Base-by-base conservation (phyloP, 148 eudicot genomes). In the Suaeda aralocaspica region DNA sequence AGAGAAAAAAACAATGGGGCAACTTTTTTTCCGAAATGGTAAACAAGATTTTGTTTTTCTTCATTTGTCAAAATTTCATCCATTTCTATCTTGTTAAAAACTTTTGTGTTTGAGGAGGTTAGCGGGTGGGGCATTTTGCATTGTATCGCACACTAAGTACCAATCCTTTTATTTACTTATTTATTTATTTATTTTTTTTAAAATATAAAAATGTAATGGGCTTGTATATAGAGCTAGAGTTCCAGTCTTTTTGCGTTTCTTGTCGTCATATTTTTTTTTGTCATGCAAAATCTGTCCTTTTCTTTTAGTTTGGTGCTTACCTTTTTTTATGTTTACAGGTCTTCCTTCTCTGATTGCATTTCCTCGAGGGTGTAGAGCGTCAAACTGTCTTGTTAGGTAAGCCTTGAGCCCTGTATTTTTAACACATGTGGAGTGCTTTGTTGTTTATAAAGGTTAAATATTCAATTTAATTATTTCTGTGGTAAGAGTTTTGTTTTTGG, bases 1-100 rank as follows among this genome's bases (percentile, higher is more conserved):
- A 4, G 96, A 93, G 82, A 90, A 82, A 87, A 90, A 78, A 81
- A 66, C 85, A 74, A 87, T 80, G 33, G 98, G 98, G 49, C 88
- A 71, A 72, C 89, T 82, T 66, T 88, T 75, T 71, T 93, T 87
- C 71, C 80, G 89, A 73, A 85, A 78, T 71, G 98, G 98, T 88
- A 76, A 73, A 64, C 57, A 59, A 29, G 14, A 7, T 19, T 24
- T 24, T 18, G 6, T 19, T 24, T 24, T 18, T 50, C 51, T 14
- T 67, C 36, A 56, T 46, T 39, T 73, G 62, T 51, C 53, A 16
- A 46, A 3, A 16, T 49, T 18, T 19, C 48, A 16, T 64, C 8
- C 34, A 33, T 51, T n/a, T 33, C 28, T 48, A 16, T 10, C 61
- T n/a, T 31, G 18, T 31, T 51, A 9, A 33, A 22, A 50, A 30